phyloP scores from a whole-genome alignment of 768 basidiomycete genomes.

The Sarcodon sp. region DNA sequence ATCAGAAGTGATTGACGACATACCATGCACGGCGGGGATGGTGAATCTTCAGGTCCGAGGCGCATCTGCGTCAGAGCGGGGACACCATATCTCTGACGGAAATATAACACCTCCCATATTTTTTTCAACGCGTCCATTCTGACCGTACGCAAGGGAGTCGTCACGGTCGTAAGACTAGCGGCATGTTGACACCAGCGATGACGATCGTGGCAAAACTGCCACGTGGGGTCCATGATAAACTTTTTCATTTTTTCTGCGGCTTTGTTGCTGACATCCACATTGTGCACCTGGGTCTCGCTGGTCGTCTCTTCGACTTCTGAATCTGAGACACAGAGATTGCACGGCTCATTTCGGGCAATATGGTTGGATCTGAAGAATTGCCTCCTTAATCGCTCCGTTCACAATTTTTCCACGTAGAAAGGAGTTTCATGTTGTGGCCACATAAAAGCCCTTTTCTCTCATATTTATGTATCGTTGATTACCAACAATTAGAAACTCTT shows the following conservation, averaged over 20 bases:
- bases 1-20: constrained; percentile 6
- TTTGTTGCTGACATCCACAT: too few relatives aligned
- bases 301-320: too few relatives aligned
- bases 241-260: too few relatives aligned
- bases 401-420: background rate
- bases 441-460: background rate
- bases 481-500: background rate
- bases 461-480: background rate
- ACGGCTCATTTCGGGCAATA: background rate
- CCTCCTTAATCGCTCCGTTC: background rate
- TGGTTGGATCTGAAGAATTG: background rate
- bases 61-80: constrained; percentile 48
- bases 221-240: too few relatives aligned
- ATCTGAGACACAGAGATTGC: background rate
- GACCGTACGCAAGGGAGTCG: too few relatives aligned
- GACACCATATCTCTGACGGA: too few relatives aligned
- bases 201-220: too few relatives aligned
- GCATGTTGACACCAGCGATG: too few relatives aligned
- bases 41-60: constrained; percentile 33
- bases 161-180: too few relatives aligned
- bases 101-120: too few relatives aligned
- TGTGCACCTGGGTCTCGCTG: too few relatives aligned
- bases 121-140: too few relatives aligned
- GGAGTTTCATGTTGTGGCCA: background rate
- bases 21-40: constrained; percentile 60